Percentiles rank a stretch among this genome's conserved stretches.
phyloP scores from a whole-genome alignment of 2,329 filamentous ascomycete species.

The Pleurostoma richardsiae region DNA sequence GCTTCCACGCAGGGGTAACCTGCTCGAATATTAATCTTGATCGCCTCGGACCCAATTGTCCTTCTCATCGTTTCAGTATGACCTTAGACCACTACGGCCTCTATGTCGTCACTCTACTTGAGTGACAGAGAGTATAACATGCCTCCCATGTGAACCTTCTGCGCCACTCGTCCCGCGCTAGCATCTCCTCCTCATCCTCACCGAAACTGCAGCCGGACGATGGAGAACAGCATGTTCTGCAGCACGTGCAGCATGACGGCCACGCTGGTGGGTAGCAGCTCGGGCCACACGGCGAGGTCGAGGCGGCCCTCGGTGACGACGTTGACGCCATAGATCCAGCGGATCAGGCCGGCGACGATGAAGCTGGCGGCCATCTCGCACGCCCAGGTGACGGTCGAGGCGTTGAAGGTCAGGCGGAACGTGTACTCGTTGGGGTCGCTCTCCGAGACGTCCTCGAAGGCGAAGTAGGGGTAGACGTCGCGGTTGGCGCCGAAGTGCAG shows the following conservation, averaged over 20 bases:
- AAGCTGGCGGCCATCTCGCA: constrained; percentile 61
- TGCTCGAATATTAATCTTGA: too few species aligned
- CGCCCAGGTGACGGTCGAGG: constrained; percentile 60
- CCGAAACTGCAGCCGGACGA: constrained; percentile 58
- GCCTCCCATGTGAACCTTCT: constrained; percentile 13
- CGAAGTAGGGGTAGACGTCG: constrained; percentile 65
- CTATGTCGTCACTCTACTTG: too few species aligned
- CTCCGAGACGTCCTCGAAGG: constrained; percentile 47
- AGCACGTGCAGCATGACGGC: constrained; percentile 63
- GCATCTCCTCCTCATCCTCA: constrained; percentile 14
- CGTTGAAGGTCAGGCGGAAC: constrained; percentile 58
- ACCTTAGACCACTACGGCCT: too few species aligned
- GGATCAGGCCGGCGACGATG: constrained; percentile 53
- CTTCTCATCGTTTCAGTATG: too few species aligned
- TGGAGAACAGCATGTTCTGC: constrained; percentile 69
- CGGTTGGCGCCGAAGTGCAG: constrained; percentile 64
- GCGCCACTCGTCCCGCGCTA: too few species aligned
- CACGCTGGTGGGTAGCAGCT: constrained; percentile 60
- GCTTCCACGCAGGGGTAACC: too few species aligned
- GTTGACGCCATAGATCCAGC: constrained; percentile 53
- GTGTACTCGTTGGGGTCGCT: constrained; percentile 45
- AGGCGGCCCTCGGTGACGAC: constrained; percentile 60
- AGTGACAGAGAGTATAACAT: not conserved
- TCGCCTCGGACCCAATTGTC: too few species aligned
- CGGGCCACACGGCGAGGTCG: constrained; percentile 62